A percentile compares a stretch with the other conserved stretches of the same genome.
Conservation (phyloP, 768 basidiomycete species). For the Kwoniella dejecticola region DNA sequence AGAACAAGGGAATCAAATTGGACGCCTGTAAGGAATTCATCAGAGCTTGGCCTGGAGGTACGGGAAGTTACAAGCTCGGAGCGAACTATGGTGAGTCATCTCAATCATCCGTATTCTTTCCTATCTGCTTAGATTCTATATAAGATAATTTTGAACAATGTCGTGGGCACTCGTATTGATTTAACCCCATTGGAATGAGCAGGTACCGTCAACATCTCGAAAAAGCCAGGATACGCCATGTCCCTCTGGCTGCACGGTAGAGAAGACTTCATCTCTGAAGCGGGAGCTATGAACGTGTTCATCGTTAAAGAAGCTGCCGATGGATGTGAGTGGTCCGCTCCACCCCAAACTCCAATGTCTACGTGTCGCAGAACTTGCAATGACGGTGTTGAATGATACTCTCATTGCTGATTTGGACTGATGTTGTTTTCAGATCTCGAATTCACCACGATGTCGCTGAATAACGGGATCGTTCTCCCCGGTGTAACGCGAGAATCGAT, state of each 20-base stretch:
- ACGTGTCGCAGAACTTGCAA: no score
- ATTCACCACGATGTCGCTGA: conserved; percentile 48
- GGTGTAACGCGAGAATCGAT: conserved; percentile 48
- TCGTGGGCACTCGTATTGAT: no score
- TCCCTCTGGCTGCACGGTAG: conserved; percentile 46
- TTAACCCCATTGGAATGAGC: no score
- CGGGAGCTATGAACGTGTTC: conserved; percentile 49
- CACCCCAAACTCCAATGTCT: no score
- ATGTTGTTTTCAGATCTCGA: conserved; percentile 36
- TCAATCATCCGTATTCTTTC: no score
- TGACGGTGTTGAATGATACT: no score
- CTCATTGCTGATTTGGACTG: no score
- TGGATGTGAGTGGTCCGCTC: conserved; percentile 33
- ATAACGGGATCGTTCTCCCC: conserved; percentile 49
- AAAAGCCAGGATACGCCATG: conserved; percentile 49
- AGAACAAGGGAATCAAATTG: conserved; percentile 72
- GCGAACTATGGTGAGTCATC: conserved; percentile 55
- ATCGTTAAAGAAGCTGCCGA: conserved; percentile 50
- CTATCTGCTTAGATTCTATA: no score
- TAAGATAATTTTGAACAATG: no score
- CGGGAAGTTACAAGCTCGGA: conserved; percentile 80
- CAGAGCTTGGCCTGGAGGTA: conserved; percentile 87
- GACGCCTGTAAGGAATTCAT: conserved; percentile 80
- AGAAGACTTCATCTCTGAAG: conserved; percentile 48
- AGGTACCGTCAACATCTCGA: conserved; percentile 48